Conservation (phyloP, 805 yeast genomes). For the Candida dajiaensis region DNA sequence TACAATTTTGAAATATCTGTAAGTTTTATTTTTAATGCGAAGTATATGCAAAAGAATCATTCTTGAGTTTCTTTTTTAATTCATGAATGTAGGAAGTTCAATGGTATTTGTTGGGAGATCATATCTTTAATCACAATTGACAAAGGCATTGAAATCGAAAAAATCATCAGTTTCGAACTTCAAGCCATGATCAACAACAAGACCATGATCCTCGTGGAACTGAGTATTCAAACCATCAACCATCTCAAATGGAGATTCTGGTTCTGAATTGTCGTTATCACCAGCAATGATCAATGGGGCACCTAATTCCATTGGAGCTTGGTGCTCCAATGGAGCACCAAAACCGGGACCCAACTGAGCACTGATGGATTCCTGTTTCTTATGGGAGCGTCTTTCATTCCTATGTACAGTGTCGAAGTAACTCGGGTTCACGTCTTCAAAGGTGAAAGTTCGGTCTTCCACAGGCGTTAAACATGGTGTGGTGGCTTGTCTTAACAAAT, state of each 20-base stretch:
- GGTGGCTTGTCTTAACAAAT: constrained; percentile 15
- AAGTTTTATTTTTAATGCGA: not conserved
- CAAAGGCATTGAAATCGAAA: constrained; percentile 22
- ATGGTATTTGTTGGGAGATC: not conserved
- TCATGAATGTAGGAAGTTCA: not conserved
- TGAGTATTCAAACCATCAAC: not conserved
- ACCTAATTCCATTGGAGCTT: not conserved
- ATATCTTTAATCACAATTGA: constrained; percentile 9
- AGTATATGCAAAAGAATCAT: not conserved
- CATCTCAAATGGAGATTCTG: constrained; percentile 7
- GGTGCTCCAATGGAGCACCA: not conserved
- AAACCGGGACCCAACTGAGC: constrained; percentile 19
- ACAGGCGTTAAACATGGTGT: constrained; percentile 15
- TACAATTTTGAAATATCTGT: not conserved
- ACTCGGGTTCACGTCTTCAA: constrained; percentile 14
- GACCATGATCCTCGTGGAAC: not conserved
- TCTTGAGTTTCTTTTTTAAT: not conserved
- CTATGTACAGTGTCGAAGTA: constrained; percentile 6
- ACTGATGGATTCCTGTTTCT: constrained; percentile 10
- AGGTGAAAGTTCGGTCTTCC: constrained; percentile 14
- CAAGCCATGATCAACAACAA: not conserved
- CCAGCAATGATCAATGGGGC: constrained; percentile 1
- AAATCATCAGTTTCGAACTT: constrained; percentile 10
- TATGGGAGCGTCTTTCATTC: not conserved
- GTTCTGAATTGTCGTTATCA: constrained; percentile 8